These are phyloP conservation scores for Termitomyces sp. DNA, from an alignment of 768 basidiomycete genomes.

Conservation along the genomic window DNA sequence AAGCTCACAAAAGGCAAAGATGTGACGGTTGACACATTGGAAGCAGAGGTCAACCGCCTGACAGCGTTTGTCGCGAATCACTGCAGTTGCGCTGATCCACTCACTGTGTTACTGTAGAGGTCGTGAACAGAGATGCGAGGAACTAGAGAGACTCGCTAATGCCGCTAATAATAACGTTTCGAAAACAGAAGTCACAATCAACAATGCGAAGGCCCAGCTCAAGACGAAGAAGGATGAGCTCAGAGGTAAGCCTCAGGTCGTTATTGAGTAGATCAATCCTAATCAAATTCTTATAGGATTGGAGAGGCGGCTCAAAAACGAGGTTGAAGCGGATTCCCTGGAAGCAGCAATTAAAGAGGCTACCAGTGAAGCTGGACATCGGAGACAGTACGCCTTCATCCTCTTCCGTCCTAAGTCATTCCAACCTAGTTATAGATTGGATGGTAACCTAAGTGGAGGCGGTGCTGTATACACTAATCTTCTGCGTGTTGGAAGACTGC, in stretches of 20 bases:
- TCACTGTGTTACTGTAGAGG: constrained; percentile 40
- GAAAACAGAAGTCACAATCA: constrained; percentile 60
- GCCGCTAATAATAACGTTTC: constrained; percentile 58
- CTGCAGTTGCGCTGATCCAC: neutral
- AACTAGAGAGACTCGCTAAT: constrained; percentile 42
- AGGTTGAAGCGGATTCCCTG: constrained; percentile 33
- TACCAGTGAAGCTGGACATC: constrained; percentile 37
- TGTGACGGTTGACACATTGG: constrained; percentile 64
- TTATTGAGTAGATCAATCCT: neutral
- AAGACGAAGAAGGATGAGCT: constrained; percentile 62
- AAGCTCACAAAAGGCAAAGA: constrained; percentile 59
- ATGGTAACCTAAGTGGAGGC: constrained; percentile 28
- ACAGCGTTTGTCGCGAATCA: constrained; percentile 45
- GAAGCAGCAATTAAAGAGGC: constrained; percentile 51
- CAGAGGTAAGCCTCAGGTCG: constrained; percentile 42
- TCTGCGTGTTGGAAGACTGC: constrained; percentile 55
- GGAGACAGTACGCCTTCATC: constrained; percentile 39
- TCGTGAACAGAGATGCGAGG: constrained; percentile 62
- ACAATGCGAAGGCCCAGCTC: constrained; percentile 58
- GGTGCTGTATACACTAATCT: constrained; percentile 51
- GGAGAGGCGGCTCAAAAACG: constrained; percentile 44
- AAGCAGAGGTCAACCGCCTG: constrained; percentile 63
- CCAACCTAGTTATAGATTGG: constrained; percentile 21
- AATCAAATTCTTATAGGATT: constrained; percentile 33
- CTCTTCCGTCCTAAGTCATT: neutral